Evolutionary conservation across 345 rosid genomes (phyloP).

Genomic region (Eucalyptus brandiana): DNA sequence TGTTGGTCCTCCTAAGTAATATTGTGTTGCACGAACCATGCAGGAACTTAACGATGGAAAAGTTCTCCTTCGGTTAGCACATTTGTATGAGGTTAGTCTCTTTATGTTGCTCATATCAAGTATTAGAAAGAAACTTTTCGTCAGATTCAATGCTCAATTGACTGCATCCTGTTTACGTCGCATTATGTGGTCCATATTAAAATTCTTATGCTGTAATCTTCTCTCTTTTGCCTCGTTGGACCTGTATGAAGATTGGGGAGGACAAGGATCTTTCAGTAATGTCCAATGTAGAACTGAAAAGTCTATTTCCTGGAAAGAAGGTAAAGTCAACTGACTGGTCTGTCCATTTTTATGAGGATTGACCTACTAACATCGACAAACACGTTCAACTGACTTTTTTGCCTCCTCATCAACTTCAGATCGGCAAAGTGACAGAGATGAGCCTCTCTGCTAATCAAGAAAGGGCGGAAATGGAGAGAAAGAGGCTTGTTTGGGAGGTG

Average conservation of each 20-base stretch:
- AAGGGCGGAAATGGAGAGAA: conserved; percentile 68
- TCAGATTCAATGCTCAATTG: background rate
- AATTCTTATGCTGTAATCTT: background rate
- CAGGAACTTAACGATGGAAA: conserved; percentile 81
- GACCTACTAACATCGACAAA: background rate
- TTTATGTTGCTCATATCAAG: background rate
- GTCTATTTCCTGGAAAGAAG: conserved; percentile 34
- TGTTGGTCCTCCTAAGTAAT: background rate
- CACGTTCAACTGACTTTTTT: background rate
- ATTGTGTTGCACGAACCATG: background rate
- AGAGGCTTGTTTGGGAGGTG: conserved; percentile 66
- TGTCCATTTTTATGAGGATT: background rate
- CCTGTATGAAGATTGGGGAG: conserved; percentile 25
- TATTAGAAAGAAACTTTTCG: background rate
- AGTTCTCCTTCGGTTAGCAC: conserved; percentile 80
- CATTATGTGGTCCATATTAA: background rate
- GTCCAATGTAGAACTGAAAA: conserved; percentile 33
- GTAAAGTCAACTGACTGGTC: background rate
- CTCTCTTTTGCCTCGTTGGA: background rate
- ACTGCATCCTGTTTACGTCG: background rate
- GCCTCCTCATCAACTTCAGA: conserved; percentile 14
- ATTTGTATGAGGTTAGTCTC: conserved; percentile 67
- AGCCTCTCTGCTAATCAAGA: conserved; percentile 86
- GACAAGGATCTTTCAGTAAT: conserved; percentile 37
- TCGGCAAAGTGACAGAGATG: conserved; percentile 46